These are phyloP conservation scores for Sporothrix dimorphospora DNA, from an alignment of 2,329 filamentous ascomycete genomes.

Conservation along the genomic window DNA sequence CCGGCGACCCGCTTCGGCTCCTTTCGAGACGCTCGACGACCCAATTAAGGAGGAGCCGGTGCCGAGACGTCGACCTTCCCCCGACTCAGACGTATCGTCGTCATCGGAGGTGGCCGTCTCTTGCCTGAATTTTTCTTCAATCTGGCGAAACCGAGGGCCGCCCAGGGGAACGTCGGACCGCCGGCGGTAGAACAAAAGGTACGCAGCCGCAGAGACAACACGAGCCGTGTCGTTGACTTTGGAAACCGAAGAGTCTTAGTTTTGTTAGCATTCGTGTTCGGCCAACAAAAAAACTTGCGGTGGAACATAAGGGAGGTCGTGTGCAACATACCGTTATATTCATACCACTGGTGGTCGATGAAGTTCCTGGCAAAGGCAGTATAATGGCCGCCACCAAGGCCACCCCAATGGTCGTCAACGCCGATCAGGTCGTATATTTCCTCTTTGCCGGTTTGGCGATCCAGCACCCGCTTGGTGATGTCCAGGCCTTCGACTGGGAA, in stretches of 20 bases:
- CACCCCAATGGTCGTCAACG: slow-evolving; percentile 94
- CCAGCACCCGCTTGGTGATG: slow-evolving; percentile 75
- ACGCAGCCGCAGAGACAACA: slow-evolving; percentile 77
- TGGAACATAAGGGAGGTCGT: not conserved
- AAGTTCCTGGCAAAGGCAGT: slow-evolving; percentile 95
- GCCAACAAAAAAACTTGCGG: not conserved
- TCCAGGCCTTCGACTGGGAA: slow-evolving; percentile 90
- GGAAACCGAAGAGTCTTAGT: slow-evolving; percentile 74
- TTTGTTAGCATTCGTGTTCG: not conserved
- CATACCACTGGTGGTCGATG: slow-evolving; percentile 86
- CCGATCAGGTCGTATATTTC: slow-evolving; percentile 92
- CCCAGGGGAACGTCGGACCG: slow-evolving; percentile 77
- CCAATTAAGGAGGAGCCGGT: slow-evolving; percentile 81
- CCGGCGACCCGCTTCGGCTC: slow-evolving; percentile 74
- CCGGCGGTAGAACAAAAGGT: slow-evolving; percentile 93
- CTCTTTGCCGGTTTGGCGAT: slow-evolving; percentile 78
- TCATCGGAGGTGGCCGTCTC: slow-evolving; percentile 50
- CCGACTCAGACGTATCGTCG: slow-evolving; percentile 54
- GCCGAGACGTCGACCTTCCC: slow-evolving; percentile 87
- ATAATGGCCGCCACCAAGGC: slow-evolving; percentile 92
- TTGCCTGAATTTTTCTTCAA: slow-evolving; percentile 66
- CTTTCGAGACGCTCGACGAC: slow-evolving; percentile 85
- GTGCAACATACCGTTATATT: slow-evolving; percentile 82
- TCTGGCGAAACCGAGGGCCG: slow-evolving; percentile 71
- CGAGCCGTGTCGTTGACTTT: slow-evolving; percentile 61